phyloP scores from a whole-genome alignment of 2,329 filamentous ascomycete genomes.

The Rhynchosporium graminicola region DNA sequence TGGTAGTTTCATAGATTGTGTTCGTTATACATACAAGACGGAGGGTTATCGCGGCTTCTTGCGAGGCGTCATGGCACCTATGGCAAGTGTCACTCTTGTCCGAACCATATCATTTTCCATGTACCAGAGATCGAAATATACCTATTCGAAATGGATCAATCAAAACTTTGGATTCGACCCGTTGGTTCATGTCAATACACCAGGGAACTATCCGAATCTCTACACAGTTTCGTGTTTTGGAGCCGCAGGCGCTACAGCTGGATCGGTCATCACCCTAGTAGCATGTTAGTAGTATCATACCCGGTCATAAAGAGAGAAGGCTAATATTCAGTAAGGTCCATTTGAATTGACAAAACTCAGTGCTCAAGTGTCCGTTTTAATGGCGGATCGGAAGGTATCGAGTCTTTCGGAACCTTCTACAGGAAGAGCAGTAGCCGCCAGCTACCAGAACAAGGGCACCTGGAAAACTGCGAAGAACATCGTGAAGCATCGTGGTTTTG shows the following conservation, averaged over 20 bases:
- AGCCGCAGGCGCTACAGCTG: constrained; percentile 74
- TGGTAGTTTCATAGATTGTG: constrained; percentile 71
- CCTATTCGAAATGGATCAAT: constrained; percentile 70
- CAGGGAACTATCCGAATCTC: constrained; percentile 69
- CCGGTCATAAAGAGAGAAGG: not conserved
- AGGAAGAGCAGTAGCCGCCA: constrained; percentile 53
- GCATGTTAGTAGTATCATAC: constrained; percentile 59
- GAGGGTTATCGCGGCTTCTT: constrained; percentile 79
- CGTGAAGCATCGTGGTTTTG: constrained; percentile 69
- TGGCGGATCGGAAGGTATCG: constrained; percentile 59
- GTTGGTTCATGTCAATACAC: constrained; percentile 69
- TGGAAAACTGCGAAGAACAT: constrained; percentile 76
- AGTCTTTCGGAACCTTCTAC: constrained; percentile 39
- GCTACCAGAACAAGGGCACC: constrained; percentile 77
- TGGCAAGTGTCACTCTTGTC: constrained; percentile 75
- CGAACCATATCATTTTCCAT: constrained; percentile 78
- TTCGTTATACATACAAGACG: constrained; percentile 71
- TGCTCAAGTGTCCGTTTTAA: constrained; percentile 79
- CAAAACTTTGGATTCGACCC: constrained; percentile 68
- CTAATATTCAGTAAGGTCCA: constrained; percentile 53
- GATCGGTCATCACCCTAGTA: constrained; percentile 76
- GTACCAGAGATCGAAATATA: constrained; percentile 76
- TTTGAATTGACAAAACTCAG: constrained; percentile 90
- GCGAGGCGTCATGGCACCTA: constrained; percentile 77
- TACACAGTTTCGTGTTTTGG: constrained; percentile 77